Evolutionary conservation across 176 grass and related monocot genomes (phyloP).

Genomic region (Phoenix roebelenii): DNA sequence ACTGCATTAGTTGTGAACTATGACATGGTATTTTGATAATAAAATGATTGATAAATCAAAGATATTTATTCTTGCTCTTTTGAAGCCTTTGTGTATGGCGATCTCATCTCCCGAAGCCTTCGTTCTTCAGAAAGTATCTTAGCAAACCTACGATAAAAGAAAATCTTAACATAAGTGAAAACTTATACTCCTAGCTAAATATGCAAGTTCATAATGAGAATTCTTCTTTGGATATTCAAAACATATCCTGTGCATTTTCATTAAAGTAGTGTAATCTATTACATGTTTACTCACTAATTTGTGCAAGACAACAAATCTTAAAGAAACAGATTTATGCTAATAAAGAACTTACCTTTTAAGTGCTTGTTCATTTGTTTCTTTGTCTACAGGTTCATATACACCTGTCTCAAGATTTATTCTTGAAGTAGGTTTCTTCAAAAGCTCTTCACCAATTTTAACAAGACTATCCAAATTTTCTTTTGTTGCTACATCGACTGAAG

Average conservation of each 20-base stretch:
- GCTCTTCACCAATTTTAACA: not conserved
- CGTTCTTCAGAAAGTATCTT: not conserved
- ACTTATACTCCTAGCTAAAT: too few relatives aligned
- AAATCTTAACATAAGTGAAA: too few relatives aligned
- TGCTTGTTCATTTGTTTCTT: not conserved
- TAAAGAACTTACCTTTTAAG: not conserved
- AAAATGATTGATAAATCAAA: too few relatives aligned
- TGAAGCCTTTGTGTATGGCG: not conserved
- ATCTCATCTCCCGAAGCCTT: not conserved
- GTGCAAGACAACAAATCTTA: too few relatives aligned
- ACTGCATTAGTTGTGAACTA: too few relatives aligned
- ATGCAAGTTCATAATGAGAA: too few relatives aligned
- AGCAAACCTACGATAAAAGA: not conserved
- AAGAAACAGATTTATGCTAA: not conserved
- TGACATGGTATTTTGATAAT: too few relatives aligned
- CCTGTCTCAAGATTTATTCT: not conserved
- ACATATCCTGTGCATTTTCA: too few relatives aligned
- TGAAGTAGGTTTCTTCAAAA: not conserved
- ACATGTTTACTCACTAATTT: too few relatives aligned
- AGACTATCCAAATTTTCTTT: not conserved
- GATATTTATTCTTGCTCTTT: not conserved
- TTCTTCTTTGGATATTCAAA: too few relatives aligned
- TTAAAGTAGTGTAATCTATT: too few relatives aligned
- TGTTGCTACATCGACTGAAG: not conserved
- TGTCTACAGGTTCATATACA: not conserved